These are phyloP conservation scores for Dictyostelium intermedium DNA, from an alignment of 78 protist genomes.

Conservation along the genomic window DNA sequence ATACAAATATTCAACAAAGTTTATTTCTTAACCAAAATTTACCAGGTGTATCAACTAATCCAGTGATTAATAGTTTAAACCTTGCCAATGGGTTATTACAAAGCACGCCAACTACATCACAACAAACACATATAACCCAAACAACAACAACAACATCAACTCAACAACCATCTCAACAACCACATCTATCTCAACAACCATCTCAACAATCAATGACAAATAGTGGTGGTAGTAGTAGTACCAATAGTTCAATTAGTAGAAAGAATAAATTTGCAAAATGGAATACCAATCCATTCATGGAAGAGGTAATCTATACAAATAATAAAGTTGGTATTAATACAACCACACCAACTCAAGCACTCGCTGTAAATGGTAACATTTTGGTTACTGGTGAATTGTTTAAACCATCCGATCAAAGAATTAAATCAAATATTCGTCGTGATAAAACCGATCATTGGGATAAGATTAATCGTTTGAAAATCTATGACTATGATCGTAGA, in stretches of 20 bases:
- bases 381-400: constrained; percentile 71
- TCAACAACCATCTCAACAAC: background rate
- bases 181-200: too few relatives aligned
- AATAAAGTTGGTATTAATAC: constrained; percentile 79
- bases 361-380: constrained; percentile 78
- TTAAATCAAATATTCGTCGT: constrained; percentile 61
- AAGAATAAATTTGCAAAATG: constrained; percentile 15
- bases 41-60: background rate
- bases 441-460: constrained; percentile 54
- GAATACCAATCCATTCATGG: constrained; percentile 40
- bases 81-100: background rate
- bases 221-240: background rate
- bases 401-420: constrained; percentile 80
- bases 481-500: constrained; percentile 68
- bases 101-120: background rate
- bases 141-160: background rate
- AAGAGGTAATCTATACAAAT: constrained; percentile 41
- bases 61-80: background rate
- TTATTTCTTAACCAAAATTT: constrained; percentile 1
- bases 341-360: constrained; percentile 64
- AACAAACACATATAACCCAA: background rate
- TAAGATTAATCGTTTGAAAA: constrained; percentile 28
- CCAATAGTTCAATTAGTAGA: background rate
- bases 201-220: background rate
- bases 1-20: background rate